Evolutionary conservation across 805 yeast genomes (phyloP).

Genomic region (Maudiozyma bulderi): DNA sequence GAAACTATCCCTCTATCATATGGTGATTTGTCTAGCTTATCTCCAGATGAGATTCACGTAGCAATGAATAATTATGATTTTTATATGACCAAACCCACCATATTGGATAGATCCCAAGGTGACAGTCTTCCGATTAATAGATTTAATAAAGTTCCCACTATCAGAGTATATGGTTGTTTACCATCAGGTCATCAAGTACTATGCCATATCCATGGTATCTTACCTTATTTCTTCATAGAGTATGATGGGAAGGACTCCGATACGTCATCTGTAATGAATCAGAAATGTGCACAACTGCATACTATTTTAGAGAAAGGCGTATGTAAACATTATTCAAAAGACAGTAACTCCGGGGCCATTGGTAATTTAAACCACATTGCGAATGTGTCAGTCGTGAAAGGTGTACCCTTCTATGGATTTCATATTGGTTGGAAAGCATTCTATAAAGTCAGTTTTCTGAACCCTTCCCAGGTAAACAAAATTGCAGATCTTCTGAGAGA

Average conservation of each 20-base stretch:
- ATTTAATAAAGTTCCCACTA: conserved; percentile 53
- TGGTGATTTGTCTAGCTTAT: conserved; percentile 3
- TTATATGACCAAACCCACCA: conserved; percentile 50
- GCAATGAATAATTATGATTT: conserved; percentile 59
- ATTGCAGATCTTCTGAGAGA: conserved; percentile 41
- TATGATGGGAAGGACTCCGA: conserved; percentile 37
- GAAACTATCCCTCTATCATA: not conserved
- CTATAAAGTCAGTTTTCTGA: conserved; percentile 58
- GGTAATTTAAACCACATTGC: conserved; percentile 40
- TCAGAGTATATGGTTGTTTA: conserved; percentile 67
- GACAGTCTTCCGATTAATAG: conserved; percentile 24
- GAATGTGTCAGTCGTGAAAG: conserved; percentile 56
- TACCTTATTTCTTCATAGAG: conserved; percentile 69
- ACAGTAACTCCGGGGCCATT: not conserved
- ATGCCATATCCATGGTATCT: conserved; percentile 75
- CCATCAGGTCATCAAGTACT: conserved; percentile 49
- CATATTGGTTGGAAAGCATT: conserved; percentile 53
- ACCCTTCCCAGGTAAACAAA: conserved; percentile 50
- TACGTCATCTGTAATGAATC: conserved; percentile 17
- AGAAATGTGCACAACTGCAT: conserved; percentile 34
- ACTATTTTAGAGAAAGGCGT: conserved; percentile 35
- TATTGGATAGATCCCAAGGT: conserved; percentile 40
- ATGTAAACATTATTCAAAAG: not conserved
- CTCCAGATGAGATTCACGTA: conserved; percentile 28
- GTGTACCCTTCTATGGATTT: conserved; percentile 78